Evolutionary conservation across 129 eudicot species (phyloP), one percentile per base, ranked within the genome.

Genomic region (Chrysanthemum seticuspe): DNA sequence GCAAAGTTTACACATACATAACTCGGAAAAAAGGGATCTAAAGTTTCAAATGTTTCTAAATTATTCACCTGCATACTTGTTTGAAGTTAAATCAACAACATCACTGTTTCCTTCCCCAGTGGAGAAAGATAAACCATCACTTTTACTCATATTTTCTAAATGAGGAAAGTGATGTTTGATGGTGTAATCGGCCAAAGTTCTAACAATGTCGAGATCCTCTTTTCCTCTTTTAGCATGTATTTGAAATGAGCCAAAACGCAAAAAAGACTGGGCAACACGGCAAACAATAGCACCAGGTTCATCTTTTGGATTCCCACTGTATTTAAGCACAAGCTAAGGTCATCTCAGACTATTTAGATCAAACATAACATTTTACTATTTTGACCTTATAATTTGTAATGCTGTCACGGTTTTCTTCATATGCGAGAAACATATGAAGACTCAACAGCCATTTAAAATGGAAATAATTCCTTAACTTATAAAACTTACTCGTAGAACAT

Each of bases 271-370:
- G 49, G 97, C 93, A 73, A 89, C 96, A 83, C 97, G 83, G 75
- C 97, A 92, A 45, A 92, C 91, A 62, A 92, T 72, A 58, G 97
- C 97, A 87, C 97, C 97, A 79, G 97, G 96, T 70, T 92, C 97
- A 15, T 92, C 97, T 87, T 89, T 92, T 71, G 96, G 94, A 85
- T 92, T 92, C 18, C 97, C 97, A 76, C 97, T 92, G 88, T 83
- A 80, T 29, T 51, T 27, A 44, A 54, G 71, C n/a, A 60, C 48
- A 54, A 62, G 21, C 29, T 7, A 40, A 40, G 47, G 10, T 40
- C 7, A 40, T 40, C 47, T 40, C 47, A 40, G 47, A 40, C 47
- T 40, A 40, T 40, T 6, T 40, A 6, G 68, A 12, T 1, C 68
- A 34, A 34, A n/a, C 48, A 12, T 34, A 34, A 5, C 34, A 57